These are phyloP conservation scores for Hemisphaericaspora xylanilytica DNA, from an alignment of 1,139 yeast species.

Conservation along the genomic window DNA sequence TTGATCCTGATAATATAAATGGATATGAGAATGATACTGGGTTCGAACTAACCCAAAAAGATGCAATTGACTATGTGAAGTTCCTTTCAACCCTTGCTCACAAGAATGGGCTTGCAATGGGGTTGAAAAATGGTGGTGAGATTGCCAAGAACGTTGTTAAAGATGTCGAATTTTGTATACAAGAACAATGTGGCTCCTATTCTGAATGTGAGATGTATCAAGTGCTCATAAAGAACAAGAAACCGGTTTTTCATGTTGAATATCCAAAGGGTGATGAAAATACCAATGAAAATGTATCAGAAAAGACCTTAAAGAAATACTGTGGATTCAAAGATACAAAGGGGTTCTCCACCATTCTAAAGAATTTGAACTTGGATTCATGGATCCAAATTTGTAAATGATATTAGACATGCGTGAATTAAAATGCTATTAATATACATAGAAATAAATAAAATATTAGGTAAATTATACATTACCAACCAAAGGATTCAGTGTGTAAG, in stretches of 20 bases:
- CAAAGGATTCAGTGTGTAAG: conserved; percentile 58
- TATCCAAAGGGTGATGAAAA: conserved; percentile 20
- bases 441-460: too few relatives aligned
- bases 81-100: conserved; percentile 16
- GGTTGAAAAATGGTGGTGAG: conserved; percentile 21
- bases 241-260: conserved; percentile 22
- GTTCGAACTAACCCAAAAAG: conserved; percentile 17
- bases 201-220: conserved; percentile 18
- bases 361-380: conserved; percentile 19
- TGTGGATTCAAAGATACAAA: conserved; percentile 12
- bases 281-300: conserved; percentile 9
- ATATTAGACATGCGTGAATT: background rate
- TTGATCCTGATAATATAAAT: conserved; percentile 24
- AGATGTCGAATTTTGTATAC: conserved; percentile 19
- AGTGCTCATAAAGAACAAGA: conserved; percentile 14
- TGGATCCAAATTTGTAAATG: conserved; percentile 13
- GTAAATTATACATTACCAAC: conserved; percentile 47
- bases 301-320: conserved; percentile 7
- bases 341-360: conserved; percentile 20
- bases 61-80: conserved; percentile 17
- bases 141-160: conserved; percentile 16
- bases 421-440: background rate
- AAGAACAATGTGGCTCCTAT: conserved; percentile 22
- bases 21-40: conserved; percentile 24
- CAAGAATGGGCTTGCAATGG: conserved; percentile 14